phyloP scores from a whole-genome alignment of 2,329 filamentous ascomycete genomes.

The Sporothrix euskadiensis region DNA sequence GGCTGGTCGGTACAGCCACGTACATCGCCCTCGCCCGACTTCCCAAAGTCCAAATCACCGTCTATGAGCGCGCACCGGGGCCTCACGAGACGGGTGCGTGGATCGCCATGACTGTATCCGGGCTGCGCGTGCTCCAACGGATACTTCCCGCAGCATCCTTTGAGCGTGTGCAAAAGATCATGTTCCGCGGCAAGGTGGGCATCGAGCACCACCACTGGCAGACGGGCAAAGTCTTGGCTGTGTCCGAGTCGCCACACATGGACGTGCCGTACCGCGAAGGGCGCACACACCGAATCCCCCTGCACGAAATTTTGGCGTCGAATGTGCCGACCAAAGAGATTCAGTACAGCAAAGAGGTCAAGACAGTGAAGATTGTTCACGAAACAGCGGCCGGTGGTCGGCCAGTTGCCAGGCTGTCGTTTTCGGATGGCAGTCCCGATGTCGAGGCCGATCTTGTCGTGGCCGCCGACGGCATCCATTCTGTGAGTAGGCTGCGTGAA shows the following conservation, averaged over 20 bases:
- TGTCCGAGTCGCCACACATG: slow-evolving; percentile 13
- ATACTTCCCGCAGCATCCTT: neutral
- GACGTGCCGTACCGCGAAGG: slow-evolving; percentile 13
- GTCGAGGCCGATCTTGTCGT: slow-evolving; percentile 21
- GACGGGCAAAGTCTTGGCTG: slow-evolving; percentile 4
- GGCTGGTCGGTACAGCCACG: slow-evolving; percentile 6
- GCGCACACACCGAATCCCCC: slow-evolving; percentile 11
- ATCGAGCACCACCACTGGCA: slow-evolving; percentile 21
- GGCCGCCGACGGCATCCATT: slow-evolving; percentile 22
- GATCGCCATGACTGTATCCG: slow-evolving; percentile 22
- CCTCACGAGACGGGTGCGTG: slow-evolving; percentile 21
- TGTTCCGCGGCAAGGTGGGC: slow-evolving; percentile 14
- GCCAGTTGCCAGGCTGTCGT: neutral
- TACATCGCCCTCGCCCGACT: slow-evolving; percentile 12
- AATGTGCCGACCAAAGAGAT: neutral
- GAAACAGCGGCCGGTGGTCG: neutral
- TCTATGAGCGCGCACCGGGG: slow-evolving; percentile 15
- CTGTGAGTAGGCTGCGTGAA: neutral
- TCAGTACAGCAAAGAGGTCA: slow-evolving; percentile 1
- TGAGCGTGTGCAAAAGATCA: neutral
- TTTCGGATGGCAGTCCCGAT: slow-evolving; percentile 6
- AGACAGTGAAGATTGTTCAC: neutral
- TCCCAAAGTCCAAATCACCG: slow-evolving; percentile 21
- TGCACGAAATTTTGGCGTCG: slow-evolving; percentile 14
- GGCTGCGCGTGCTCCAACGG: slow-evolving; percentile 12